Evolutionary conservation across 2,329 filamentous ascomycete species (phyloP), one percentile per base, ranked within the genome.

Genomic region (Neophaeococcomyces aloes): DNA sequence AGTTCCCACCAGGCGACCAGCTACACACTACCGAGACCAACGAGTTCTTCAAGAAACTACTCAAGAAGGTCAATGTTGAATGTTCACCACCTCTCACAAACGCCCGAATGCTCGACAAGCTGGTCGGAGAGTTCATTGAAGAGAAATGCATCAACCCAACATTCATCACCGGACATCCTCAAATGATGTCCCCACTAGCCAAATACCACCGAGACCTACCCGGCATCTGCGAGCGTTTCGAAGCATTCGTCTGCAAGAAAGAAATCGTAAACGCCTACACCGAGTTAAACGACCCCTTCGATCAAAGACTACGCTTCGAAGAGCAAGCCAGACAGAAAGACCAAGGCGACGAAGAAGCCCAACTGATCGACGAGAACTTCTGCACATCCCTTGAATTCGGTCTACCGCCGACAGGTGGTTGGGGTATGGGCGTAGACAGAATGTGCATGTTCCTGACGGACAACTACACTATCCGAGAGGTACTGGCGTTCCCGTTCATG

Each of bases 231-330:
- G 91, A 98, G 72, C 84, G 91, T 44, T 96, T 96, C 65, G 91
- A 98, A 68, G 88, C 86, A 8, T 98, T 98, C 55, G 91, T 95
- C 35, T 87, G 83, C 73, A 93, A 87, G 75, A 93, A 91, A 77
- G 89, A 96, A 64, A 95, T 96, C 55, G 83, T 82, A 59, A 96
- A 98, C 61, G 88, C 88, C 4, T 93, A 95, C 69, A 96, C 89
- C 30, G 91, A 98, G 78, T 81, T 98, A 75, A 93, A 94, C 73
- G 86, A 95, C 59, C 87, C 89, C 45, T 89, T 94, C 58, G 88
- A 95, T 65, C 91, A 98, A 71, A 79, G 91, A 49, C 69, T 89
- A 51, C 79, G 87, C 23, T 89, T 89, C 64, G 87, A 94, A 65
- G 89, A 96, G 76, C 91, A 98, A 69, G 89, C 88, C 3, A 76